Conservation (phyloP, 2,329 filamentous ascomycete species). For the Colletotrichum siamense region DNA sequence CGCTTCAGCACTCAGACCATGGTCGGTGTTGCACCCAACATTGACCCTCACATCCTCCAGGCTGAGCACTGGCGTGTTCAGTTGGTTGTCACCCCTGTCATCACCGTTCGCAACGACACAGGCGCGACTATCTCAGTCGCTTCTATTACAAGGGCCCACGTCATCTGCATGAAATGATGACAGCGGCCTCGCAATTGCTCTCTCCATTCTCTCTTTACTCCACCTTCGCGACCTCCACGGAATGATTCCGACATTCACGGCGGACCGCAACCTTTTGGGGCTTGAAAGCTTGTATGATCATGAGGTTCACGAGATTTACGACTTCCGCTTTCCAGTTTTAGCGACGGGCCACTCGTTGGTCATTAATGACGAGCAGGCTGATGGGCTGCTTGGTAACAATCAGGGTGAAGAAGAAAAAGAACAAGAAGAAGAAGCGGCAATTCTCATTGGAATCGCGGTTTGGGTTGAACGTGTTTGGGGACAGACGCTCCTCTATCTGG, state of each 20-base stretch:
- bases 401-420: too few relatives aligned
- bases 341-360: neutral
- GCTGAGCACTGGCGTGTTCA: constrained; percentile 57
- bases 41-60: constrained; percentile 50
- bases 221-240: neutral
- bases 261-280: neutral
- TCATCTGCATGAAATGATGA: constrained; percentile 47
- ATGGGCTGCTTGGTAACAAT: neutral
- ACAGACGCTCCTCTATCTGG: neutral
- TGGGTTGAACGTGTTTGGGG: neutral
- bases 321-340: neutral
- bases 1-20: constrained; percentile 57
- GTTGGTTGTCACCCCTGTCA: constrained; percentile 58
- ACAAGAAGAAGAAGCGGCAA: neutral
- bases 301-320: neutral
- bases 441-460: neutral
- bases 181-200: neutral
- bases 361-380: neutral
- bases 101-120: constrained; percentile 59
- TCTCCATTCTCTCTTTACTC: neutral
- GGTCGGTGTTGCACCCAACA: constrained; percentile 47
- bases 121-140: constrained; percentile 49
- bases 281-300: neutral
- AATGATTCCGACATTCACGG: neutral
- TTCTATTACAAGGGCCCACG: constrained; percentile 50